Evolutionary conservation across 192 early-diverging fungal species (phyloP), one percentile per base, ranked within the genome.

Genomic region (Linnemannia schmuckeri): DNA sequence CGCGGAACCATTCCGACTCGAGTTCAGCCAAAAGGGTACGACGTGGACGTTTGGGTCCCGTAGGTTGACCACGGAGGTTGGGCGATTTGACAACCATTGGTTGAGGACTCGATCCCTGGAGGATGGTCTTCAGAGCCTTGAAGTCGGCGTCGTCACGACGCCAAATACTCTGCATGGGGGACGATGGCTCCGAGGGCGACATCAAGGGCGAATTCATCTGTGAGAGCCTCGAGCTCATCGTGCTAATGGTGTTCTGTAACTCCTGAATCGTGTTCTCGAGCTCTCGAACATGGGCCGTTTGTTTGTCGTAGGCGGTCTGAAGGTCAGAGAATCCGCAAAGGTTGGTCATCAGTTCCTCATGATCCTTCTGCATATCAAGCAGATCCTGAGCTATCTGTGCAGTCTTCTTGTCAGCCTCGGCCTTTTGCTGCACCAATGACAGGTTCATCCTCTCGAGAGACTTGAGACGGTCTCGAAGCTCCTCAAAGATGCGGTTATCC

Each of bases 1-100:
- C 69, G 42, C 89, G 84, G 41, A 87, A 87, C 90, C 90, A 92
- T 70, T 90, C 89, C 42, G 61, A 85, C 77, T 93, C 92, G 6
- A 93, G 76, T 72, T 93, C 92, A 49, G 78, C 87, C 44, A 93
- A 72, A 35, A 93, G 87, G 27, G 90, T 88, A 3, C 63, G 77
- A 42, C 70, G 61, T 44, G 85, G 85, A 0, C 72, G 79, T 33
- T 66, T 66, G 61, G 61, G 61, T 33, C 27, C 61, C 4, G 61
- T 66, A 33, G 54, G 79, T 10, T 87, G 85, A 40, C 85, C 75
- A 15, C 57, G 71, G 55, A 87, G 41, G 44, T 76, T 68, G 18
- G 85, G 85, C 17, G 85, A 87, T 41, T 75, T 70, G 47, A 87
- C 68, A 15, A 70, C 61, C 79, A 87, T 77, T 18, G 85, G 61